Percentiles rank a stretch among this genome's conserved stretches.
These are phyloP conservation scores for Tolypocladium inflatum DNA, from an alignment of 2,329 filamentous ascomycete species.

Conservation along the genomic window DNA sequence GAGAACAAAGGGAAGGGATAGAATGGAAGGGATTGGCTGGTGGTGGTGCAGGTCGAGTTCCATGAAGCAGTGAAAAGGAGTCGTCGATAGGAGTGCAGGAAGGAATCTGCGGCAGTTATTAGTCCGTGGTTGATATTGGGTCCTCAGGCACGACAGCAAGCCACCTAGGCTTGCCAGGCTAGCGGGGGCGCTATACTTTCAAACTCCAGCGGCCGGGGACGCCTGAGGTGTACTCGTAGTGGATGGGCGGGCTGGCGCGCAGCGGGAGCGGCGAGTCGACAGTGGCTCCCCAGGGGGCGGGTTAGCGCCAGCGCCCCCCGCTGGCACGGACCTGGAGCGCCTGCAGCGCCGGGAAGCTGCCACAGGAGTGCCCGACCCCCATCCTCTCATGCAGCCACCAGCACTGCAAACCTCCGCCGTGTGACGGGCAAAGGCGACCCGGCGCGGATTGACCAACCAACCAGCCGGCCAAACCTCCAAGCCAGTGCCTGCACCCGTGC, in stretches of 20 bases:
- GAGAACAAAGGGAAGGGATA: not conserved
- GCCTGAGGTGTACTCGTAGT: too few species aligned
- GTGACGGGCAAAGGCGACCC: not conserved
- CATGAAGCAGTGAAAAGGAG: not conserved
- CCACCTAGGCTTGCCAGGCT: too few species aligned
- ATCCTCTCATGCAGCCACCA: not conserved
- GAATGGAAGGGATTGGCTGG: not conserved
- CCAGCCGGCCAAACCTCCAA: not conserved
- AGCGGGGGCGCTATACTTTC: not conserved
- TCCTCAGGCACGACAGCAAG: too few species aligned
- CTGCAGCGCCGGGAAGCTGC: not conserved
- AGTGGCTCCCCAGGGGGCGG: not conserved
- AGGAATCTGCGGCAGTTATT: not conserved
- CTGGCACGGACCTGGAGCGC: not conserved
- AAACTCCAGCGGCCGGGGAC: not conserved
- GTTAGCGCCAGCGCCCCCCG: not conserved
- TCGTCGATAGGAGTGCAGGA: too few species aligned
- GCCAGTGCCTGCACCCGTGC: slow-evolving; percentile 1
- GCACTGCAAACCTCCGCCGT: not conserved
- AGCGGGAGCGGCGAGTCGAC: not conserved
- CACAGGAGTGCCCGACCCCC: not conserved
- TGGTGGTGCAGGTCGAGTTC: not conserved
- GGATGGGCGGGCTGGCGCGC: not conserved
- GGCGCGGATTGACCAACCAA: not conserved
- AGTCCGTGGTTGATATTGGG: too few species aligned